Evolutionary conservation across 2,329 filamentous ascomycete species (phyloP).

Genomic region (Fusarium sarcochroum): DNA sequence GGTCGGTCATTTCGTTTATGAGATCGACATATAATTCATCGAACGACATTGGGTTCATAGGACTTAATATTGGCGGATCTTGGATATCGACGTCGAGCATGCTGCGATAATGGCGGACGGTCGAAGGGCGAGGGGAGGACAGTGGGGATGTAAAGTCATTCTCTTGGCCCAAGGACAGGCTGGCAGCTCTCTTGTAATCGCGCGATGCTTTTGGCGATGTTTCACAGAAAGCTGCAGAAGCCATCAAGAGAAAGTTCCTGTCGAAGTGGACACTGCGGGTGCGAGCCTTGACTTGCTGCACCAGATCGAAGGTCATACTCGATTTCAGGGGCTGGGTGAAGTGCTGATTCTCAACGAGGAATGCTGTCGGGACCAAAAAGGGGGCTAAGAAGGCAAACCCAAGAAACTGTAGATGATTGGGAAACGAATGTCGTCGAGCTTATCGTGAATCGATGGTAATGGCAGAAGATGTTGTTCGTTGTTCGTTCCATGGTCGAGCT

Average conservation of each 20-base stretch:
- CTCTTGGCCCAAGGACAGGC: conserved; percentile 43
- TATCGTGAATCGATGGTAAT: conserved; percentile 50
- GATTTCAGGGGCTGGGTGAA: conserved; percentile 46
- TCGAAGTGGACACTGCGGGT: conserved; percentile 66
- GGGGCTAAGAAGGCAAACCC: conserved; percentile 55
- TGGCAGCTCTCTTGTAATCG: conserved; percentile 54
- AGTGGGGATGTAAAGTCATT: conserved; percentile 13
- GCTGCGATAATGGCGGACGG: conserved; percentile 61
- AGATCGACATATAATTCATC: conserved; percentile 60
- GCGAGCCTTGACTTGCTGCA: conserved; percentile 60
- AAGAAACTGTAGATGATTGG: conserved; percentile 63
- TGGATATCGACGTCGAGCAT: conserved; percentile 65
- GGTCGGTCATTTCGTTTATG: conserved; percentile 34
- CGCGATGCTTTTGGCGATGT: conserved; percentile 29
- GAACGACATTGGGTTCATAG: conserved; percentile 61
- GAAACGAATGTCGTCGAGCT: conserved; percentile 55
- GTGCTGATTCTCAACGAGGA: conserved; percentile 43
- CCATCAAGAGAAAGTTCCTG: conserved; percentile 42
- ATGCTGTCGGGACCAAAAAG: conserved; percentile 53
- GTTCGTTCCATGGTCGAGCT: conserved; percentile 16
- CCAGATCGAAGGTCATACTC: conserved; percentile 60
- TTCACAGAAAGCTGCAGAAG: conserved; percentile 32
- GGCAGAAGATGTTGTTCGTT: conserved; percentile 35
- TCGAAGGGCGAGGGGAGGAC: conserved; percentile 27
- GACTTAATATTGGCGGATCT: conserved; percentile 61